Percentiles rank a stretch among this genome's conserved stretches.
Evolutionary conservation across 2,329 filamentous ascomycete species (phyloP).

Genomic region (Sclerotinia spermophila): DNA sequence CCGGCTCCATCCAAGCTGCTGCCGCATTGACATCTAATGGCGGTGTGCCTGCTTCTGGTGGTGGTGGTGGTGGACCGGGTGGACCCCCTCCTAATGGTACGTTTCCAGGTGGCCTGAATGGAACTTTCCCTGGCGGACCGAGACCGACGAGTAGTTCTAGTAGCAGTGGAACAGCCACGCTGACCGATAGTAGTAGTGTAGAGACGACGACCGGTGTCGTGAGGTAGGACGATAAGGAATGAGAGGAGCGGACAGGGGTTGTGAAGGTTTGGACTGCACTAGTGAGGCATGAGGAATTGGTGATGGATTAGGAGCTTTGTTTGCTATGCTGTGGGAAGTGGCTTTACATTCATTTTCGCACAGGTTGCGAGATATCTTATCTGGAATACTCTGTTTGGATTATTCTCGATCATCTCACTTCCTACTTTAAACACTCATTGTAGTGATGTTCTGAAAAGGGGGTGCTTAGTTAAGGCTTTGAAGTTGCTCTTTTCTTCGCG

Average conservation of each 20-base stretch:
- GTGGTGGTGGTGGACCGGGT: background rate
- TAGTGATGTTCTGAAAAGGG: background rate
- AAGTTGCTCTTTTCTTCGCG: background rate
- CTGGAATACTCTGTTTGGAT: background rate
- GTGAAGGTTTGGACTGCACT: background rate
- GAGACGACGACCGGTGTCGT: background rate
- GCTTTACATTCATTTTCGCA: background rate
- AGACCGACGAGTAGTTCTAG: background rate
- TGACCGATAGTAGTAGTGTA: background rate
- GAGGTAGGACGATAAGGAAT: no score
- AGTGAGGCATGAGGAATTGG: background rate
- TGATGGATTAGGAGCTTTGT: background rate
- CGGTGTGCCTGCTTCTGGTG: background rate
- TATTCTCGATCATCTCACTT: background rate
- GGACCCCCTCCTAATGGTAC: constrained; percentile 3
- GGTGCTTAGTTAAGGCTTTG: background rate
- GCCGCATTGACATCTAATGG: background rate
- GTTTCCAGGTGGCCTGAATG: constrained; percentile 6
- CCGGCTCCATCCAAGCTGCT: background rate
- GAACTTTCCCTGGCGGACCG: background rate
- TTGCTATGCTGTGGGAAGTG: background rate
- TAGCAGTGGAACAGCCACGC: background rate
- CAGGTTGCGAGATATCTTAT: background rate
- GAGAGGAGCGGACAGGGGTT: background rate
- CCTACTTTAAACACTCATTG: background rate